Percentiles rank a stretch among this genome's conserved stretches.
These are phyloP conservation scores for Aspergillus glaucus DNA, from an alignment of 2,329 filamentous ascomycete genomes.

Conservation along the genomic window DNA sequence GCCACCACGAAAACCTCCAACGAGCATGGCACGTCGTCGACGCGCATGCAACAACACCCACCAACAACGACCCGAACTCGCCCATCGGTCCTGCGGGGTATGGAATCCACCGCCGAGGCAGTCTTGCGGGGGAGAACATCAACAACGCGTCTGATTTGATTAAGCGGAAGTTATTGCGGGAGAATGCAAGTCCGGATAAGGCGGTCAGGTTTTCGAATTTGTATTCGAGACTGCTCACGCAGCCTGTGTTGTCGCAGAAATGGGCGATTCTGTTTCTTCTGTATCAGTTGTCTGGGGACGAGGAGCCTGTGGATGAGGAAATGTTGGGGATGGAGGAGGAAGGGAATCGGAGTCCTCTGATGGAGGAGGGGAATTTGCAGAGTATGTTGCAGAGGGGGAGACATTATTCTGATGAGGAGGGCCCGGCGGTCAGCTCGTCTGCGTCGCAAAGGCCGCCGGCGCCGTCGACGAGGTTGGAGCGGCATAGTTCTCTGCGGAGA, in stretches of 20 bases:
- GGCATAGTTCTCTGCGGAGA: slow-evolving; percentile 18
- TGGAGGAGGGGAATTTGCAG: slow-evolving; percentile 34
- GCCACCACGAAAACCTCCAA: slow-evolving; percentile 29
- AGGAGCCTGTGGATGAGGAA: slow-evolving; percentile 21
- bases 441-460: slow-evolving; percentile 28
- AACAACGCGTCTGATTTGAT: slow-evolving; percentile 92
- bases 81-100: slow-evolving; percentile 14
- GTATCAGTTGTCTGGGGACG: slow-evolving; percentile 69
- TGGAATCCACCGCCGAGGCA: slow-evolving; percentile 21
- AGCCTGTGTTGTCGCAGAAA: slow-evolving; percentile 89
- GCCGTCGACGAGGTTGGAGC: slow-evolving; percentile 14
- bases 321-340: slow-evolving; percentile 18
- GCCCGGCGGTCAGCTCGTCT: slow-evolving; percentile 36
- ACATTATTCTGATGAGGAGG: slow-evolving; percentile 29
- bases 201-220: slow-evolving; percentile 83
- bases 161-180: slow-evolving; percentile 76
- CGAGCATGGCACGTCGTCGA: slow-evolving; percentile 36
- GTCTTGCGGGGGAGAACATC: slow-evolving; percentile 46
- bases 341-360: slow-evolving; percentile 31
- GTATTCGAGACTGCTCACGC: slow-evolving; percentile 79
- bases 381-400: slow-evolving; percentile 27
- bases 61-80: slow-evolving; percentile 17
- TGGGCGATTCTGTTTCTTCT: slow-evolving; percentile 94
- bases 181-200: slow-evolving; percentile 65
- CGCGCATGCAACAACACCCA: slow-evolving; percentile 17